Evolutionary conservation across 768 basidiomycete species (phyloP), one percentile per base, ranked within the genome.

Genomic region (Suillus cothurnatus): DNA sequence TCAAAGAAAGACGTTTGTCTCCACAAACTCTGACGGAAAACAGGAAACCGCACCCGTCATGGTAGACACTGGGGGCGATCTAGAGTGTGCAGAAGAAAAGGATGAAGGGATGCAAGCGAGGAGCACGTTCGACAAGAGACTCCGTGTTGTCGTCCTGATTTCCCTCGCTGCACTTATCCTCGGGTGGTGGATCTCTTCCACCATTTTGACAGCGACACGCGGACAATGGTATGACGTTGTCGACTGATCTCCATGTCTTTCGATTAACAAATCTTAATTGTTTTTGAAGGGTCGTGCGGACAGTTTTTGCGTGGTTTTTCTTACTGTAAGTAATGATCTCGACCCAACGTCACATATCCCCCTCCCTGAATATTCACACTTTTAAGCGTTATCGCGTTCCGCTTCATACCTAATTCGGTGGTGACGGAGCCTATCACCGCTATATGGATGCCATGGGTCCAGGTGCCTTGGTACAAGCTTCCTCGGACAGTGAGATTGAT

Each of bases 121-220:
- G 45, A 53, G 57, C 47, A 63, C 50, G 12, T 61, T 64, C 23
- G 50, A 70, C 45, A 70, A 64, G 65, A 76, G 63, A 63, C 69
- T 76, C 62, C 79, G 83, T 15, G 80, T 82, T n/a, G 78, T 78
- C 69, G 73, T 87, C 56, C 78, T 93, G 41, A 76, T 74, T 56
- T 85, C 69, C 19, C 67, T 89, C 1, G 89, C 88, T 11, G 70
- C 81, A 14, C 73, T 88, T 58, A 92, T 95, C 68, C 79, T 94
- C 52, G 93, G 85, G 49, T 95, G 93, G 93, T 95, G 93, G 93
- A 88, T 95, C 43, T 90, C 88, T 66, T 78, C 93, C 7, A 93
- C 86, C 0, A 74, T 93, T 15, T 77, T 94, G 59, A 70, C 79
- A 62, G 86, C 82, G 6, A 94, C 93, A 4, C 86, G 93, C 61